A percentile compares a stretch with the other conserved stretches of the same genome.
These are phyloP conservation scores for Vitis riparia DNA, from an alignment of 164 flowering plant species.

Conservation along the genomic window DNA sequence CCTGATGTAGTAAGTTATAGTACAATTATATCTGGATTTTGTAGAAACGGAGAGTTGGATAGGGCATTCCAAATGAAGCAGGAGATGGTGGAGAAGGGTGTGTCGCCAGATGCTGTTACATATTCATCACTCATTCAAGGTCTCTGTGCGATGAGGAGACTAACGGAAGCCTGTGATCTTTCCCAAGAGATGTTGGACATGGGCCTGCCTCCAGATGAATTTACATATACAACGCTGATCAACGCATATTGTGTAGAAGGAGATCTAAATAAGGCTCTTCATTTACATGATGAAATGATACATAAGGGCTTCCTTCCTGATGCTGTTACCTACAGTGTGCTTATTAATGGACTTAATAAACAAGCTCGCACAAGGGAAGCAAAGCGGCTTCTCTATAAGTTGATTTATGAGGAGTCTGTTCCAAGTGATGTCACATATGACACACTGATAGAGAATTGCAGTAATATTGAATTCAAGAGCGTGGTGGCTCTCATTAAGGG, in stretches of 20 bases:
- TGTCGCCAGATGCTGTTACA: conserved; percentile 60
- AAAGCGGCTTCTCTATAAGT: conserved; percentile 58
- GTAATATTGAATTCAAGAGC: conserved; percentile 46
- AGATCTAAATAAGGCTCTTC: conserved; percentile 53
- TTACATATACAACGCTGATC: conserved; percentile 74
- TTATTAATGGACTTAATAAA: conserved; percentile 76
- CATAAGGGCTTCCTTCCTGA: conserved; percentile 72
- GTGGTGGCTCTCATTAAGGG: conserved; percentile 71
- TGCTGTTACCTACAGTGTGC: conserved; percentile 80
- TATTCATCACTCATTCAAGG: conserved; percentile 81
- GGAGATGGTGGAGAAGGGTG: conserved; percentile 64
- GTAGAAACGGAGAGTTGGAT: conserved; percentile 50
- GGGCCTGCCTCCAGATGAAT: conserved; percentile 68
- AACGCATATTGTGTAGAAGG: conserved; percentile 75
- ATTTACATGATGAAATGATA: conserved; percentile 76
- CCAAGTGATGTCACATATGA: conserved; percentile 64
- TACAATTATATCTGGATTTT: conserved; percentile 67
- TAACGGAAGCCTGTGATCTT: conserved; percentile 62
- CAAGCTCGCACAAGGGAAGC: conserved; percentile 82
- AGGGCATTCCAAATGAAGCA: conserved; percentile 56
- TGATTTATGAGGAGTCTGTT: conserved; percentile 62
- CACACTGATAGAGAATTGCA: conserved; percentile 61
- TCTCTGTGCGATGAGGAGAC: conserved; percentile 59
- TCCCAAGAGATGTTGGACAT: conserved; percentile 63
- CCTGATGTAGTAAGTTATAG: conserved; percentile 83